phyloP scores from a whole-genome alignment of 169 alveolate species.

The Eimeria acervulina region DNA sequence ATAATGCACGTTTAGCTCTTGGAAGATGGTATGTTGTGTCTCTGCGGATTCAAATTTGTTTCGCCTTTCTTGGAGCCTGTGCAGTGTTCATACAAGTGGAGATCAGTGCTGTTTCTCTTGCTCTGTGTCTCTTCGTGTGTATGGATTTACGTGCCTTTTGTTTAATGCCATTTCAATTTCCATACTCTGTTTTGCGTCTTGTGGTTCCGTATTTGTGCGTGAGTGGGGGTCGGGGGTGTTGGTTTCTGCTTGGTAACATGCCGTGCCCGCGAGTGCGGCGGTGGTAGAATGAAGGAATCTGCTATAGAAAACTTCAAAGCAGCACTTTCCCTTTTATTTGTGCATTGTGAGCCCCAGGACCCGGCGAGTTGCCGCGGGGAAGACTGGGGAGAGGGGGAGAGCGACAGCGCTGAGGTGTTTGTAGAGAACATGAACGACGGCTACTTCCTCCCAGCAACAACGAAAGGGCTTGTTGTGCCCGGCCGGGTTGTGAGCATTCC shows the following conservation, averaged over 20 bases:
- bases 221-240: neutral
- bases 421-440: constrained; percentile 82
- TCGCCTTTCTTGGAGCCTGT: neutral
- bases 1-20: neutral
- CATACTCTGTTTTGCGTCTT: neutral
- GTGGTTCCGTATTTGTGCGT: neutral
- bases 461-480: constrained; percentile 70
- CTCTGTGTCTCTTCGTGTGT: neutral
- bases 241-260: neutral
- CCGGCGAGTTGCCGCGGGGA: constrained; percentile 65
- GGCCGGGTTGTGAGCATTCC: constrained; percentile 81
- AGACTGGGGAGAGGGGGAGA: constrained; percentile 75
- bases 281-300: neutral
- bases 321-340: neutral
- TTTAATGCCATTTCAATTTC: neutral
- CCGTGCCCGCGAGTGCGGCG: neutral
- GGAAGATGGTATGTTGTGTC: neutral
- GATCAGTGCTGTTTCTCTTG: neutral
- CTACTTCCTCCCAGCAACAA: constrained; percentile 80
- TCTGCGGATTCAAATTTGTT: neutral
- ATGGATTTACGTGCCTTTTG: neutral
- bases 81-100: neutral
- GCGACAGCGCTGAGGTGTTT: constrained; percentile 67
- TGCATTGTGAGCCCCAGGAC: constrained; percentile 10
- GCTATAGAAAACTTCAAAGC: neutral